A percentile compares a stretch with the other conserved stretches of the same genome.
These are phyloP conservation scores for Parmales sp. DNA, from an alignment of 108 stramenopile genomes.

Conservation along the genomic window DNA sequence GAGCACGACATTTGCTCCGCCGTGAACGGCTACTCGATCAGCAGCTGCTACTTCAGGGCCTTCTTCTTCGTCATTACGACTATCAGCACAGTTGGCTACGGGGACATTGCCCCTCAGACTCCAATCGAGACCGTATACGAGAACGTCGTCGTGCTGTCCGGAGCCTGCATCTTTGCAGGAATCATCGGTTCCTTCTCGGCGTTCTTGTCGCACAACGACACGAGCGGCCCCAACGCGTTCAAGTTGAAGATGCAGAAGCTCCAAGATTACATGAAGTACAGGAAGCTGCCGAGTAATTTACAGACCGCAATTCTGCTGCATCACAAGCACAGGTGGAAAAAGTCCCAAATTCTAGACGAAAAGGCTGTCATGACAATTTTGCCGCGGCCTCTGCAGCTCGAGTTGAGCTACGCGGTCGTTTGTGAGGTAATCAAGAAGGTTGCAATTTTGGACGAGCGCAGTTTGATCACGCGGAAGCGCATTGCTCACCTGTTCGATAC, in stretches of 20 bases:
- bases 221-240: slow-evolving; percentile 32
- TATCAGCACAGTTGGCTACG: slow-evolving; percentile 40
- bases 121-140: slow-evolving; percentile 40
- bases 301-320: slow-evolving; percentile 28
- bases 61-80: slow-evolving; percentile 41
- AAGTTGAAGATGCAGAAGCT: slow-evolving; percentile 33
- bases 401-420: slow-evolving; percentile 32
- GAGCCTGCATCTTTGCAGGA: slow-evolving; percentile 38
- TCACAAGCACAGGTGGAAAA: slow-evolving; percentile 30
- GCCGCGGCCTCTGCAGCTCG: slow-evolving; percentile 36
- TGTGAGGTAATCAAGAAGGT: slow-evolving; percentile 19
- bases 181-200: slow-evolving; percentile 32
- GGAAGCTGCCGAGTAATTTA: slow-evolving; percentile 27
- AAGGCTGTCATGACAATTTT: slow-evolving; percentile 26
- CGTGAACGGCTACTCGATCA: slow-evolving; percentile 14
- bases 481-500: slow-evolving; percentile 23
- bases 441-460: slow-evolving; percentile 23
- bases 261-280: slow-evolving; percentile 34
- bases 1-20: slow-evolving; percentile 41
- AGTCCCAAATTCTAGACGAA: slow-evolving; percentile 29
- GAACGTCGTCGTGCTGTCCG: slow-evolving; percentile 29
- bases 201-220: slow-evolving; percentile 27
- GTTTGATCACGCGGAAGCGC: slow-evolving; percentile 24
- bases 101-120: slow-evolving; percentile 42
- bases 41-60: slow-evolving; percentile 33